Evolutionary conservation across 2,329 filamentous ascomycete genomes (phyloP), one percentile per base, ranked within the genome.

Genomic region (Amauroascus verrucosus): DNA sequence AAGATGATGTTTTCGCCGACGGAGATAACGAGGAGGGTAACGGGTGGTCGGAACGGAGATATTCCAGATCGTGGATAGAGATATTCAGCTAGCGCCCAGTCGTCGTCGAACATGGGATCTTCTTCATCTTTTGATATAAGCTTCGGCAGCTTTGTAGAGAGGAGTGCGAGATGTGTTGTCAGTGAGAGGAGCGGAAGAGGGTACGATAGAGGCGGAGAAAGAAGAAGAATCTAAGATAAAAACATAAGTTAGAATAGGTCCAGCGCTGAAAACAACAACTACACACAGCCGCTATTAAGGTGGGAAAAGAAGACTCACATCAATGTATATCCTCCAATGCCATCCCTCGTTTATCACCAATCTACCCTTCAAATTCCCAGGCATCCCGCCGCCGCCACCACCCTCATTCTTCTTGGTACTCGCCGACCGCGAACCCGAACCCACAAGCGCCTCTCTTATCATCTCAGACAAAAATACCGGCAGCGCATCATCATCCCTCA

Each of bases 31-130:
- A 98, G 83, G 18, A 98, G 78, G 2, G 91, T 96, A 53, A 98
- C 80, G 0, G 93, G 89, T 3, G 93, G 93, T 47, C 84, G 80
- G 30, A 75, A 66, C 44, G 65, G 61, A 69, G 65, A 55, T 22
- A 54, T 43, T 24, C 54, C 54, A 24, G 59, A 51, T 33, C 77
- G 77, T 1, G 83, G 79, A 72, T 94, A 98, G 28, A 98, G 74
- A 54, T 82, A 83, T 16, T 81, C 77, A 0, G 89, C 83, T 14
- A 85, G 86, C 59, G 86, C 88, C 93, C 93, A 98, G 73, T 98
- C 93, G 71, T 98, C 93, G 72, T 96, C 86, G 71, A 98, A 98
- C 66, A 96, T 83, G 11, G 93, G 93, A 62, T 98, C 93, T 72
- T 98, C 93, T 71, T 97, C 91, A 54, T 81, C 81, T 68, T 95